These are phyloP conservation scores for Cryphonectria carpinicola DNA, from an alignment of 2,329 filamentous ascomycete species.

Conservation along the genomic window DNA sequence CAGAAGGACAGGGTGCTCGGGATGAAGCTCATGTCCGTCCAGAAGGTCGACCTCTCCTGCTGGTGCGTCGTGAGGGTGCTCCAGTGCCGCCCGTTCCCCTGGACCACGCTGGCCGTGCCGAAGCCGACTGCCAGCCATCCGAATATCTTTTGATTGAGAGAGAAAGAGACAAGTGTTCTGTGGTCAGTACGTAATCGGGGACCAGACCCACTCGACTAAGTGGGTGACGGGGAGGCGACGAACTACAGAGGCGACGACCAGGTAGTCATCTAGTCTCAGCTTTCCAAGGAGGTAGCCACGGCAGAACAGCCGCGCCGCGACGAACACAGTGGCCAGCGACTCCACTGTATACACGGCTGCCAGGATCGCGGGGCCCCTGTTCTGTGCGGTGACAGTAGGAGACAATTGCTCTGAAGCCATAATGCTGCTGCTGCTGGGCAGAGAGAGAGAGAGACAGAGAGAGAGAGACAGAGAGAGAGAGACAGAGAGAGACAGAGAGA, in stretches of 20 bases:
- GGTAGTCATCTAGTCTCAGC: conserved; percentile 43
- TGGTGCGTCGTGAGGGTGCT: conserved; percentile 37
- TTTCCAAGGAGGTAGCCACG: conserved; percentile 38
- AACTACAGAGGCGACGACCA: conserved; percentile 42
- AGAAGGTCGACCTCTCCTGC: conserved; percentile 39
- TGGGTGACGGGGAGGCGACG: not conserved
- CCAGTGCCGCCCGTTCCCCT: conserved; percentile 47
- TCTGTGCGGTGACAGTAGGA: conserved; percentile 27
- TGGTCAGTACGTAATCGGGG: too few relatives aligned
- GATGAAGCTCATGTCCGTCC: conserved; percentile 42
- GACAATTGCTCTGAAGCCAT: conserved; percentile 12
- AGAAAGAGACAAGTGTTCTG: too few relatives aligned
- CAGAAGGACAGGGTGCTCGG: conserved; percentile 45
- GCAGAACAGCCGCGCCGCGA: conserved; percentile 40
- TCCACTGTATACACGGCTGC: conserved; percentile 39
- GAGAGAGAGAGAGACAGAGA: too few relatives aligned
- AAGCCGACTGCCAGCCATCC: too few relatives aligned
- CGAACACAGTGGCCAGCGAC: conserved; percentile 38
- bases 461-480: too few relatives aligned
- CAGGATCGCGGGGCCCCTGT: conserved; percentile 43
- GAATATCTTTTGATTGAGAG: too few relatives aligned
- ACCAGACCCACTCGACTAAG: not conserved
- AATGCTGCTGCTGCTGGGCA: too few relatives aligned
- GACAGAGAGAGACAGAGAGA: too few relatives aligned
- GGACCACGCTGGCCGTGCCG: conserved; percentile 31